Evolutionary conservation across 2,329 filamentous ascomycete genomes (phyloP).

Genomic region (Apiospora pterosperma): DNA sequence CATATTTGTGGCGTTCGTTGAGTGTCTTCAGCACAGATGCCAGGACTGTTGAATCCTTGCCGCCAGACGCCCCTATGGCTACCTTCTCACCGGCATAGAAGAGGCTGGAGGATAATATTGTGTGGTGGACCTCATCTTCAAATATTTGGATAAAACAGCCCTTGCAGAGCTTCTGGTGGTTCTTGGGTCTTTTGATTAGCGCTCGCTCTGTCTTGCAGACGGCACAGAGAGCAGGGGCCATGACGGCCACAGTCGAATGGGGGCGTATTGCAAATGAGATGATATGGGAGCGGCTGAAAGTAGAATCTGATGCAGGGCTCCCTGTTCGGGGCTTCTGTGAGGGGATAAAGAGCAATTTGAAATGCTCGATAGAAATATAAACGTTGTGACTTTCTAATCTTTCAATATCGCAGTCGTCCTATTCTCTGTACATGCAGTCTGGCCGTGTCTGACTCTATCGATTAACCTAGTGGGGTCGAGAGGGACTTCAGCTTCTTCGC

Average conservation of each 20-base stretch:
- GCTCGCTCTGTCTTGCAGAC: conserved; percentile 75
- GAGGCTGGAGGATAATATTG: conserved; percentile 76
- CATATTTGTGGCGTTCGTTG: conserved; percentile 86
- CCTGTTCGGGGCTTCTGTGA: not conserved
- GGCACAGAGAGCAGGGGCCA: conserved; percentile 76
- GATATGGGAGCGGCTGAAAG: not conserved
- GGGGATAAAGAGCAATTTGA: not conserved
- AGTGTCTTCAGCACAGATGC: conserved; percentile 92
- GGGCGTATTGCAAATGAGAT: not conserved
- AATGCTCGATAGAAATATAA: not conserved
- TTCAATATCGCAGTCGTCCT: not conserved
- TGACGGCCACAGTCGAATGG: conserved; percentile 29
- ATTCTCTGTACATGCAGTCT: not conserved
- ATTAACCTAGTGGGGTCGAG: not conserved
- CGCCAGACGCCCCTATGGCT: conserved; percentile 93
- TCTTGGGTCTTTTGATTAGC: conserved; percentile 90
- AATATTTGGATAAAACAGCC: conserved; percentile 83
- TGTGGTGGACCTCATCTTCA: conserved; percentile 91
- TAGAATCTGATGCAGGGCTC: not conserved
- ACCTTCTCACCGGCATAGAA: conserved; percentile 82
- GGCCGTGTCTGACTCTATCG: not conserved
- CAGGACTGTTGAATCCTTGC: conserved; percentile 95
- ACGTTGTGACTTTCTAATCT: not conserved
- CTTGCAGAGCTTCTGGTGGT: conserved; percentile 90
- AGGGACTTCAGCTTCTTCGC: not conserved